Conservation (phyloP, 805 yeast genomes). For the Groenewaldozyma tartarivorans region DNA sequence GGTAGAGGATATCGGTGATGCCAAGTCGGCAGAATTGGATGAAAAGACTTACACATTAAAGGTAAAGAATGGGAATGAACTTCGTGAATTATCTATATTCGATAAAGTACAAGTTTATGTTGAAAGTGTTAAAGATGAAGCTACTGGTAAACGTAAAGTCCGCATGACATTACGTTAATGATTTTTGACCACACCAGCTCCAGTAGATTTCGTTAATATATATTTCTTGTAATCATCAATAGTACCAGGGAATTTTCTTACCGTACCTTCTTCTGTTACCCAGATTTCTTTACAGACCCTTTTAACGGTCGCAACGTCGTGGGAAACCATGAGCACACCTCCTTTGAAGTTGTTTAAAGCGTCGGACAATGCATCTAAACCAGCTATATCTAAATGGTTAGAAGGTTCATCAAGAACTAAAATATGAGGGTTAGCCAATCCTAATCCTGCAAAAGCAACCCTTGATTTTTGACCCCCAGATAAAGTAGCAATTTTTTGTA, state of each 20-base stretch:
- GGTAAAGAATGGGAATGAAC: slow-evolving; percentile 37
- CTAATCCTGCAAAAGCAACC: slow-evolving; percentile 94
- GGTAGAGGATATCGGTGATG: slow-evolving; percentile 60
- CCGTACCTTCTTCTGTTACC: slow-evolving; percentile 86
- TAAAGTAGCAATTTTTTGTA: slow-evolving; percentile 78
- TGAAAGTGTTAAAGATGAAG: slow-evolving; percentile 70
- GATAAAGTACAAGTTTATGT: slow-evolving; percentile 81
- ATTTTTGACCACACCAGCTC: slow-evolving; percentile 81
- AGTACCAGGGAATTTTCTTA: slow-evolving; percentile 66
- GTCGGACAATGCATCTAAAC: slow-evolving; percentile 89
- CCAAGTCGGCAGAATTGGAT: slow-evolving; percentile 51
- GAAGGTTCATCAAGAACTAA: slow-evolving; percentile 95
- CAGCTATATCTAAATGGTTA: slow-evolving; percentile 96
- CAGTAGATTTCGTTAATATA: slow-evolving; percentile 67
- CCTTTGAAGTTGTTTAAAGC: slow-evolving; percentile 86
- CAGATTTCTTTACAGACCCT: slow-evolving; percentile 88
- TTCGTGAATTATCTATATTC: slow-evolving; percentile 51
- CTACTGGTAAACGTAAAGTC: slow-evolving; percentile 88
- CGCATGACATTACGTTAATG: slow-evolving; percentile 55
- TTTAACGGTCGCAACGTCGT: slow-evolving; percentile 87
- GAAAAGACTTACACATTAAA: slow-evolving; percentile 69
- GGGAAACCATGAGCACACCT: slow-evolving; percentile 95
- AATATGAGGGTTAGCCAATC: slow-evolving; percentile 83
- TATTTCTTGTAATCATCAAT: slow-evolving; percentile 86
- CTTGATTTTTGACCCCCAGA: slow-evolving; percentile 99